phyloP scores from a whole-genome alignment of 2,329 filamentous ascomycete species.

The Pseudogymnoascus sp. region DNA sequence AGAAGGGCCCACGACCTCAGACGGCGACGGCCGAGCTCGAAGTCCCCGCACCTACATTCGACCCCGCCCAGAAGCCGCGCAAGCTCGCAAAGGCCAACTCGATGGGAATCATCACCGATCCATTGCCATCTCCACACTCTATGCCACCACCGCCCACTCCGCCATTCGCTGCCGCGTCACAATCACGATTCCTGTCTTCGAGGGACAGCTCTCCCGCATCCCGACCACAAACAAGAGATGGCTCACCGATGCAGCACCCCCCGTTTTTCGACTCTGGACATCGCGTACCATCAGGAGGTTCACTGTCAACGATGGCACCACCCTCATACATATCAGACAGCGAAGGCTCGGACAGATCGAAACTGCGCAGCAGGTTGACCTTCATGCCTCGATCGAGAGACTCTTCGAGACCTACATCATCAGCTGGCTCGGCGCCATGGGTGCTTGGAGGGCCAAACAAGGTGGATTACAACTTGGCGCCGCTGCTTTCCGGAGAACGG shows the following conservation, averaged over 20 bases:
- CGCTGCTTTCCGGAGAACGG: conserved; percentile 47
- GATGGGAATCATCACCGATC: background rate
- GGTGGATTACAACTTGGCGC: conserved; percentile 48
- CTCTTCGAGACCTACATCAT: conserved; percentile 16
- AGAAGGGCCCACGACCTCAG: conserved; percentile 1
- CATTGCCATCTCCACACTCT: background rate
- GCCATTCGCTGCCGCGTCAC: background rate
- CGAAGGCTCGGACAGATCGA: background rate
- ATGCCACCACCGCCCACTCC: background rate
- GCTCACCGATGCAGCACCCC: background rate
- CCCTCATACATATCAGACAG: background rate
- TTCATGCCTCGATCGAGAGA: conserved; percentile 9
- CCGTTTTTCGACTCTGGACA: background rate
- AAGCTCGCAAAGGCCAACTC: conserved; percentile 7
- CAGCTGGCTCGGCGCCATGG: conserved; percentile 37
- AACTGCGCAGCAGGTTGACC: background rate
- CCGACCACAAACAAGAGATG: conserved; percentile 1
- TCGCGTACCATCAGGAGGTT: background rate
- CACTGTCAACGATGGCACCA: background rate
- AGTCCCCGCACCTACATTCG: background rate
- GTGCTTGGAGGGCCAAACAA: conserved; percentile 44
- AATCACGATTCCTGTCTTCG: background rate
- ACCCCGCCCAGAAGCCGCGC: background rate
- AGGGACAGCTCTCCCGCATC: conserved; percentile 1
- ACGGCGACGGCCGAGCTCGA: background rate